These are phyloP conservation scores for Paramecium primaurelia DNA, from an alignment of 73 alveolate genomes.

Conservation along the genomic window DNA sequence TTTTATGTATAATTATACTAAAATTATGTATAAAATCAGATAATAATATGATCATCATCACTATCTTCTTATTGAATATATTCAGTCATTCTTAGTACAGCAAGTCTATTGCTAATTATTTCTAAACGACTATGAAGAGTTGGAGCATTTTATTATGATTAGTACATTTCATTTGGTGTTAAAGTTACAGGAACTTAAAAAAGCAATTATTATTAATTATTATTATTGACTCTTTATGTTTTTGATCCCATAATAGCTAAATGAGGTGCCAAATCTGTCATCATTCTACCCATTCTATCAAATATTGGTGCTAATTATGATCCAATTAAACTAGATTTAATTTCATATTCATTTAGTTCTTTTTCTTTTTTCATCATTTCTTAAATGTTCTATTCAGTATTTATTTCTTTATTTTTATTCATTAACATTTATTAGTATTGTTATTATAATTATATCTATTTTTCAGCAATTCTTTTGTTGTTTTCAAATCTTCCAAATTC, in stretches of 20 bases:
- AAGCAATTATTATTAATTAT: not conserved
- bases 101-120: constrained; percentile 5
- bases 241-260: constrained; percentile 22
- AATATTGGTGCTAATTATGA: constrained; percentile 78
- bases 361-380: not conserved
- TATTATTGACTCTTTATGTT: not conserved
- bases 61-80: not conserved
- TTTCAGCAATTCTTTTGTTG: not conserved
- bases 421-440: not conserved
- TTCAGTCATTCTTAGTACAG: constrained; percentile 49
- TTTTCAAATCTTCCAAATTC: constrained; percentile 35
- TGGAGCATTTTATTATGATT: not conserved
- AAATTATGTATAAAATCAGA: not conserved
- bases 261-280: constrained; percentile 75
- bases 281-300: constrained; percentile 79
- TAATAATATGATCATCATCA: constrained; percentile 7
- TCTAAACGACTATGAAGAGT: constrained; percentile 38
- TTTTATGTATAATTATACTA: not conserved
- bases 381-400: not conserved
- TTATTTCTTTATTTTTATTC: not conserved
- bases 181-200: constrained; percentile 34
- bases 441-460: not conserved
- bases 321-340: constrained; percentile 24
- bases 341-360: not conserved
- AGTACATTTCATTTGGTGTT: constrained; percentile 9